Evolutionary conservation across 1,139 yeast species (phyloP).

Genomic region (Nakaseomyces bracarensis): DNA sequence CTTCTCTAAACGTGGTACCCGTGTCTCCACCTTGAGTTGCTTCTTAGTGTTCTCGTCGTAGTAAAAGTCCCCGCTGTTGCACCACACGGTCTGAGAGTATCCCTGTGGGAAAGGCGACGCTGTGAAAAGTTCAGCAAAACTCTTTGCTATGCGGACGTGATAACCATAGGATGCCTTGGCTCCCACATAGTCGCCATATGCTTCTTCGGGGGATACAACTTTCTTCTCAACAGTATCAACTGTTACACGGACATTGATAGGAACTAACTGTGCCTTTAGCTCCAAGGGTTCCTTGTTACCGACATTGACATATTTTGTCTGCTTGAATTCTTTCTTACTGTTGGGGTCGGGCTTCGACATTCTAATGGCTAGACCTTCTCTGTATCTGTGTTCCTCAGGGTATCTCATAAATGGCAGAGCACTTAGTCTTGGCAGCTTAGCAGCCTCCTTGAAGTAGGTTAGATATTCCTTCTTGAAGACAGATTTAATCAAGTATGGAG

Average conservation of each 20-base stretch:
- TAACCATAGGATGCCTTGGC: slow-evolving; percentile 63
- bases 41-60: slow-evolving; percentile 28
- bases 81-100: slow-evolving; percentile 40
- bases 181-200: slow-evolving; percentile 55
- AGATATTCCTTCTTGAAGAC: slow-evolving; percentile 44
- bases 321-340: slow-evolving; percentile 41
- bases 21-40: slow-evolving; percentile 18
- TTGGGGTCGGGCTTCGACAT: slow-evolving; percentile 39
- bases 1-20: slow-evolving; percentile 20
- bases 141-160: slow-evolving; percentile 57
- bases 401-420: slow-evolving; percentile 61
- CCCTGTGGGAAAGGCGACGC: slow-evolving; percentile 62
- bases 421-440: slow-evolving; percentile 60
- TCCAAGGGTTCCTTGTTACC: slow-evolving; percentile 55
- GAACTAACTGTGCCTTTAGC: slow-evolving; percentile 54
- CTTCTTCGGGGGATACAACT: slow-evolving; percentile 64
- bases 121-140: slow-evolving; percentile 60
- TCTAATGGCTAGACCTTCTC: slow-evolving; percentile 68
- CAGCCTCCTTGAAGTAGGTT: slow-evolving; percentile 55
- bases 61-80: slow-evolving; percentile 59
- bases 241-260: slow-evolving; percentile 72
- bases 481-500: slow-evolving; percentile 65
- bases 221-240: slow-evolving; percentile 55
- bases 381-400: slow-evolving; percentile 35
- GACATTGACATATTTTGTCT: slow-evolving; percentile 66